Conservation (phyloP, 495 filamentous ascomycete genomes). For the Annulohypoxylon bovei region DNA sequence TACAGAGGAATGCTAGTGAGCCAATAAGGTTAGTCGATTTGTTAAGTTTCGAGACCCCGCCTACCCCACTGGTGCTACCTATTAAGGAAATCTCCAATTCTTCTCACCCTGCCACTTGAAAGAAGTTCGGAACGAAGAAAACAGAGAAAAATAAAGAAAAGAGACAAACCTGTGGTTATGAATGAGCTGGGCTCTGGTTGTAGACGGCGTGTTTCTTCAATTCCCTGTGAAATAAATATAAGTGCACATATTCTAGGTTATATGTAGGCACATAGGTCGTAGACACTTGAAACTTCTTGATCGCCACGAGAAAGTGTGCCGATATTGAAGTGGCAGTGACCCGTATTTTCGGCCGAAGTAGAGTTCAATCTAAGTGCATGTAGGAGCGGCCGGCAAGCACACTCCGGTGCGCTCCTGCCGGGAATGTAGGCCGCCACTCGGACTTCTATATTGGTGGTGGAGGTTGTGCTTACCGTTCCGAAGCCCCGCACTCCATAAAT, state of each 20-base stretch:
- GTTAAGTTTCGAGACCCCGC: neutral
- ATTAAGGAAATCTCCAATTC: slow-evolving; percentile 12
- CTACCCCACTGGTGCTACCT: slow-evolving; percentile 17
- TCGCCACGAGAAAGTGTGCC: neutral
- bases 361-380: neutral
- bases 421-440: neutral
- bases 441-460: neutral
- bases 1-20: slow-evolving; percentile 6
- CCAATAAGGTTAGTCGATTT: slow-evolving; percentile 26
- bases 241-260: neutral
- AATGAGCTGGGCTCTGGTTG: too few relatives aligned
- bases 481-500: neutral
- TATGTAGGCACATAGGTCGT: neutral
- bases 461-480: neutral
- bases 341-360: neutral
- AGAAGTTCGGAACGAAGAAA: too few relatives aligned
- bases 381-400: neutral
- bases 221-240: neutral
- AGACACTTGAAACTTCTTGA: neutral
- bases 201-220: too few relatives aligned
- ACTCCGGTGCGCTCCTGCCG: neutral
- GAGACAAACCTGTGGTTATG: neutral
- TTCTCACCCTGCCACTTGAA: neutral
- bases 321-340: neutral
- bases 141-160: too few relatives aligned